These are phyloP conservation scores for Lichtheimia hyalospora DNA, from an alignment of 371 early-diverging fungal genomes.

Conservation along the genomic window DNA sequence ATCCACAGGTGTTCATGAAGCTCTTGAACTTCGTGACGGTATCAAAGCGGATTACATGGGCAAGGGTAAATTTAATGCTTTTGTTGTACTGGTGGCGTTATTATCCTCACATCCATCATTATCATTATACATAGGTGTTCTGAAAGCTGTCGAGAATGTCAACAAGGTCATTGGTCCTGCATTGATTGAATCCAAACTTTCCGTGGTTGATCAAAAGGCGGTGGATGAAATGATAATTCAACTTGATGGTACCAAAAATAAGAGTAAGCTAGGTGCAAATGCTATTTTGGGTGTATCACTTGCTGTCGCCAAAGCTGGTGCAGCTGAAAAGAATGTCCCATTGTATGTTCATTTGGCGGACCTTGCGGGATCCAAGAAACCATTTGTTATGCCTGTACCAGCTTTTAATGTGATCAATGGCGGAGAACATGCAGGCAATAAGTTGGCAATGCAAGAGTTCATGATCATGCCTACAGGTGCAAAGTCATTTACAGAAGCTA, in stretches of 20 bases:
- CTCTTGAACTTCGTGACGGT: slow-evolving; percentile 94
- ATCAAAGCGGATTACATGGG: slow-evolving; percentile 88
- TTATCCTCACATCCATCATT: no score
- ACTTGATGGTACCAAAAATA: slow-evolving; percentile 95
- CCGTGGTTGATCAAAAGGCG: slow-evolving; percentile 83
- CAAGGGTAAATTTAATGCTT: slow-evolving; percentile 72
- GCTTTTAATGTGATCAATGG: slow-evolving; percentile 99
- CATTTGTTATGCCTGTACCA: slow-evolving; percentile 94
- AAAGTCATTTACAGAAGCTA: slow-evolving; percentile 89
- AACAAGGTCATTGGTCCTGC: slow-evolving; percentile 85
- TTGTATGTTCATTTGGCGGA: slow-evolving; percentile 92
- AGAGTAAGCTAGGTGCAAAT: slow-evolving; percentile 97
- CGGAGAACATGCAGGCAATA: slow-evolving; percentile 99
- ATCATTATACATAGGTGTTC: slow-evolving; percentile 90
- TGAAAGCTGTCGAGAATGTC: slow-evolving; percentile 92
- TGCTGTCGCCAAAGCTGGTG: slow-evolving; percentile 95
- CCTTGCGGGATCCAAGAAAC: slow-evolving; percentile 77
- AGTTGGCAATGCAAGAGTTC: slow-evolving; percentile 99
- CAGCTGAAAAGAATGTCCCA: slow-evolving; percentile 87
- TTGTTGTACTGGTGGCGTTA: no score
- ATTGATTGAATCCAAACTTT: slow-evolving; percentile 70
- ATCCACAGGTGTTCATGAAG: slow-evolving; percentile 99
- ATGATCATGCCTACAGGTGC: slow-evolving; percentile 99
- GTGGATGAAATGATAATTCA: slow-evolving; percentile 91
- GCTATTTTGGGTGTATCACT: slow-evolving; percentile 98